Evolutionary conservation across 257 asterid species (phyloP), one percentile per base, ranked within the genome.

Genomic region (Nyctanthes arbortristis): DNA sequence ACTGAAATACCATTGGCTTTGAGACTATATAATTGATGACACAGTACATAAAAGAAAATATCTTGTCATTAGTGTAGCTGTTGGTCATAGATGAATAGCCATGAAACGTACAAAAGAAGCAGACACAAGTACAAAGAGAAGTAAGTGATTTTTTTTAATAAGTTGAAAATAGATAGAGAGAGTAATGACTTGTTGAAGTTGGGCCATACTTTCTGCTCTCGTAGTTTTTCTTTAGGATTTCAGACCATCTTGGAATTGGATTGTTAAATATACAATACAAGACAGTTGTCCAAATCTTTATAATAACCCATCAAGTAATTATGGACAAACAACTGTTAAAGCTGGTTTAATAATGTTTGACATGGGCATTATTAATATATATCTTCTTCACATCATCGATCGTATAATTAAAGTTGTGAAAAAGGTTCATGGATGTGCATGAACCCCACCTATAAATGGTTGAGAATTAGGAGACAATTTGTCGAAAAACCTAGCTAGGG

Each of bases 171-270:
- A 57, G n/a, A n/a, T n/a, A n/a, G n/a, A n/a, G n/a, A n/a, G n/a
- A n/a, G 63, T 29, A 35, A 14, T 25, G 57, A 58, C 25, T 77
- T 35, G 22, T 54, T 45, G 74, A 66, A 73, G 14, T 62, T 66
- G 70, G 77, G 59, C 64, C 58, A 72, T 40, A n/a, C n/a, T n/a
- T 71, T 73, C 74, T 56, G 45, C 18, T 27, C 24, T n/a, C 74
- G n/a, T n/a, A n/a, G n/a, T n/a, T 71, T 68, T 74, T 67, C 67
- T 47, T 49, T 25, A n/a, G 74, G 71, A 36, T 39, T 67, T n/a
- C n/a, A n/a, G 32, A 60, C 61, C 79, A 60, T 63, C 80, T 77
- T 55, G 63, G n/a, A n/a, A n/a, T n/a, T n/a, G n/a, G 73, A 73
- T 70, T 71, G 67, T 28, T 67, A 28, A 60, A 58, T 71, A 66